A percentile compares a stretch with the other conserved stretches of the same genome.
Evolutionary conservation across 306 rosid species (phyloP).

Genomic region (Clitoria ternatea): DNA sequence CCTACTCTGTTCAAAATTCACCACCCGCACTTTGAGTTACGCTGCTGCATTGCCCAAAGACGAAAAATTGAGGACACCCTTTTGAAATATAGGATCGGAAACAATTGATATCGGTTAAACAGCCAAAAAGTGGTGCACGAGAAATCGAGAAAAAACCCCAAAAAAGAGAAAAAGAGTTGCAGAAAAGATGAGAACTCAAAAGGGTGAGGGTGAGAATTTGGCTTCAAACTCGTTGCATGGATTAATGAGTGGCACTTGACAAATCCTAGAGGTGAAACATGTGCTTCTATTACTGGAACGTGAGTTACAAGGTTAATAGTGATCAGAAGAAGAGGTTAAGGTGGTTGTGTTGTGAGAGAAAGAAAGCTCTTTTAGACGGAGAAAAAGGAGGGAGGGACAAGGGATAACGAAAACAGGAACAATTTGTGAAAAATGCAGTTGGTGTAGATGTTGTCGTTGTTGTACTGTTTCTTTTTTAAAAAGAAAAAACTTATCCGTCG

Average conservation of each 20-base stretch:
- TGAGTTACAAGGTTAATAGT: conserved; percentile 36
- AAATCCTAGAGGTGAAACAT: conserved; percentile 17
- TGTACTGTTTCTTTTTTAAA: not conserved
- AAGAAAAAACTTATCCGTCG: too few relatives aligned
- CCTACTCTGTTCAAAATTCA: conserved; percentile 1
- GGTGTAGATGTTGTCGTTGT: conserved; percentile 13
- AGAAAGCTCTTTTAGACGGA: conserved; percentile 28
- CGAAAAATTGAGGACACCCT: conserved; percentile 12
- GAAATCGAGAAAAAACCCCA: not conserved
- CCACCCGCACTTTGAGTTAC: conserved; percentile 30
- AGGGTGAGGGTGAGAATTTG: not conserved
- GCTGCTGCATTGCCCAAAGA: conserved; percentile 29
- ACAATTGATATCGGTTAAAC: not conserved
- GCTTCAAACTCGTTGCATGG: conserved; percentile 1
- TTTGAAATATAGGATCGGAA: conserved; percentile 1
- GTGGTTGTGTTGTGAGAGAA: conserved; percentile 35
- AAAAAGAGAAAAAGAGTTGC: not conserved
- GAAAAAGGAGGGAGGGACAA: conserved; percentile 18
- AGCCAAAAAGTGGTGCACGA: not conserved
- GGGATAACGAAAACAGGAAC: conserved; percentile 10
- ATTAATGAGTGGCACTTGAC: conserved; percentile 1
- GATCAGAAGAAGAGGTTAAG: conserved; percentile 26
- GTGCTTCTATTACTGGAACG: conserved; percentile 39
- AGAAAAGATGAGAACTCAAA: not conserved
- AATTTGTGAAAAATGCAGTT: conserved; percentile 1